These are phyloP conservation scores for Lachnellula occidentalis DNA, from an alignment of 2,329 filamentous ascomycete genomes.

Conservation along the genomic window DNA sequence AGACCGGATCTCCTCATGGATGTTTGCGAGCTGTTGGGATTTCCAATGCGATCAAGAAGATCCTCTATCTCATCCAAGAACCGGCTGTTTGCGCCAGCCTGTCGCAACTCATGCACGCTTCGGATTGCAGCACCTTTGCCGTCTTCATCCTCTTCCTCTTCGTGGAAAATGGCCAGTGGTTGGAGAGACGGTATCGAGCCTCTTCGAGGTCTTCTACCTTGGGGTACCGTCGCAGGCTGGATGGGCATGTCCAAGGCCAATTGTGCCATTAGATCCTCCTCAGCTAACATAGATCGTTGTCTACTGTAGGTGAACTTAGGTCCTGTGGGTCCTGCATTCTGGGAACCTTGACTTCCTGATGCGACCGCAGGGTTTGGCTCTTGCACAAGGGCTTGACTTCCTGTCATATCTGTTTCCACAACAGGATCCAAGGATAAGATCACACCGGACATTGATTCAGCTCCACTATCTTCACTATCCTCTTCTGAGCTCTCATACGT, in stretches of 20 bases:
- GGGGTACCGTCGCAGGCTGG: constrained; percentile 11
- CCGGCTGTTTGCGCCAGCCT: constrained; percentile 61
- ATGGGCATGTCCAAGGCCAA: constrained; percentile 27
- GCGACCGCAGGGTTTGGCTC: constrained; percentile 6
- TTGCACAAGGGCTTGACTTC: constrained; percentile 15
- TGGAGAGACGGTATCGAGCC: constrained; percentile 25
- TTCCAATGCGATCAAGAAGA: constrained; percentile 54
- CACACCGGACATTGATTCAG: background rate
- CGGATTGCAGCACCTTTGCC: constrained; percentile 42
- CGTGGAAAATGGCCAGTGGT: constrained; percentile 25
- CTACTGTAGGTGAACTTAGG: constrained; percentile 31
- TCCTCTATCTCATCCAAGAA: constrained; percentile 63
- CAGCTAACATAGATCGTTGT: constrained; percentile 31
- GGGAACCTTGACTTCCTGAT: constrained; percentile 24
- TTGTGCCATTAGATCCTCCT: constrained; percentile 29
- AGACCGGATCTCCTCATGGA: constrained; percentile 54
- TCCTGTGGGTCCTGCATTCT: constrained; percentile 26
- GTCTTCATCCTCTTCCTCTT: constrained; percentile 27
- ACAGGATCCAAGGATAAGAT: background rate
- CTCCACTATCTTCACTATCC: constrained; percentile 5
- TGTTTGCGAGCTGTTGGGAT: constrained; percentile 39
- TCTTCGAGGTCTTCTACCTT: constrained; percentile 18
- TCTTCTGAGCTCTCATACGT: constrained; percentile 7
- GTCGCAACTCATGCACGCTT: constrained; percentile 60
- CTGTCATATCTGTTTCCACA: constrained; percentile 3